Evolutionary conservation across 768 basidiomycete species (phyloP).

Genomic region (Hypholoma sublateritium): DNA sequence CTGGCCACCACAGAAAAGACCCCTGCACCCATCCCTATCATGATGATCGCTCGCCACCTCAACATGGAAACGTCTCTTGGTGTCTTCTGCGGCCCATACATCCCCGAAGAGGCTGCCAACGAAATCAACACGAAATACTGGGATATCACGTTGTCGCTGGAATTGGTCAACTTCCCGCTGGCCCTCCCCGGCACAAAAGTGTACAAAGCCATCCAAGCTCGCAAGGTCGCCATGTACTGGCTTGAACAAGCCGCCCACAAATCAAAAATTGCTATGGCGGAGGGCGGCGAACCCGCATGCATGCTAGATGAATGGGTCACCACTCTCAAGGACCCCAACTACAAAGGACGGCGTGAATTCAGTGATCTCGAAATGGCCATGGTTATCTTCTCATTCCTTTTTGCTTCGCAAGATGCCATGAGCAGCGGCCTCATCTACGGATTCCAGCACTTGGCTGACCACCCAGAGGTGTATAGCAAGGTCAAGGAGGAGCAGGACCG

Average conservation of each 20-base stretch:
- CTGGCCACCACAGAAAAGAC: conserved; percentile 53
- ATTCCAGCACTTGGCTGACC: conserved; percentile 94
- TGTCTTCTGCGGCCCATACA: conserved; percentile 92
- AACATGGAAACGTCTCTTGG: conserved; percentile 98
- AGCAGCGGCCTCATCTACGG: conserved; percentile 93
- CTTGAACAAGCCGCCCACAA: conserved; percentile 75
- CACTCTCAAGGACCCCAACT: conserved; percentile 60
- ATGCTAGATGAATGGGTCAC: conserved; percentile 92
- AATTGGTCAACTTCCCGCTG: conserved; percentile 98
- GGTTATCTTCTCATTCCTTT: conserved; percentile 95
- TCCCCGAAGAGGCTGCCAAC: conserved; percentile 72
- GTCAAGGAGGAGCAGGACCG: conserved; percentile 88
- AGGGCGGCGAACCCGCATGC: conserved; percentile 79
- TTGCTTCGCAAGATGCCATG: conserved; percentile 98
- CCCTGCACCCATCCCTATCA: conserved; percentile 58
- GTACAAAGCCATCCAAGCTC: conserved; percentile 88
- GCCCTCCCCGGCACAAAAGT: conserved; percentile 96
- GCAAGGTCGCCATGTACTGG: conserved; percentile 82
- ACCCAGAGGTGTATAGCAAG: conserved; percentile 86
- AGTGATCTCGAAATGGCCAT: conserved; percentile 95
- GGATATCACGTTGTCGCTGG: conserved; percentile 91
- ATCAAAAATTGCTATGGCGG: conserved; percentile 81
- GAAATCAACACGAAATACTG: conserved; percentile 96
- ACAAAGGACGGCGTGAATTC: conserved; percentile 85
- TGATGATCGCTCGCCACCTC: conserved; percentile 89